Evolutionary conservation across 495 filamentous ascomycete genomes (phyloP).

Genomic region (Ramalina intermedia): DNA sequence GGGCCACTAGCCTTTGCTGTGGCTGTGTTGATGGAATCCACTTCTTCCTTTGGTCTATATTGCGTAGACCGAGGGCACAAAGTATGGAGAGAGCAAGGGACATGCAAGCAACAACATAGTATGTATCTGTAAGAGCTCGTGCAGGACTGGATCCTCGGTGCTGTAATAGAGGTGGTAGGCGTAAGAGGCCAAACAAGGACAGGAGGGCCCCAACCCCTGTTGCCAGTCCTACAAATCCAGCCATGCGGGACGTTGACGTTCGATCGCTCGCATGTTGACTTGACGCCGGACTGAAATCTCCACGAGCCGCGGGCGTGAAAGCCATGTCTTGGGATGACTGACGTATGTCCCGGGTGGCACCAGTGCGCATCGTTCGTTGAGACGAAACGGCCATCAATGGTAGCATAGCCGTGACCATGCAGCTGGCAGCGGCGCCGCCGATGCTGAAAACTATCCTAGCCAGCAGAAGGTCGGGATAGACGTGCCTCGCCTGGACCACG

Average conservation of each 20-base stretch:
- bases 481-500: slow-evolving; percentile 72
- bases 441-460: slow-evolving; percentile 78
- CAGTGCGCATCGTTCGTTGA: neutral
- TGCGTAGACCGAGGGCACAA: slow-evolving; percentile 68
- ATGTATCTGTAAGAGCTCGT: slow-evolving; percentile 60
- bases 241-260: slow-evolving; percentile 46
- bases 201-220: slow-evolving; percentile 85
- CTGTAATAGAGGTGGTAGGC: slow-evolving; percentile 66
- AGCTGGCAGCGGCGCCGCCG: slow-evolving; percentile 80
- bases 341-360: neutral
- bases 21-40: no score
- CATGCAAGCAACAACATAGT: slow-evolving; percentile 67
- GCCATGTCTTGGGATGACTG: neutral
- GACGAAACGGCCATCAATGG: slow-evolving; percentile 54
- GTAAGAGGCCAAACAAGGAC: slow-evolving; percentile 67
- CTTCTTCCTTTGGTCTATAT: slow-evolving; percentile 39
- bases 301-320: no score
- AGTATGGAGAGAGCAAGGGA: slow-evolving; percentile 55
- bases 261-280: neutral
- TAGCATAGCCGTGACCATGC: slow-evolving; percentile 94
- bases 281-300: no score
- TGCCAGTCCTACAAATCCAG: slow-evolving; percentile 81
- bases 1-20: no score
- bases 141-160: slow-evolving; percentile 48
- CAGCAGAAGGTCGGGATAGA: slow-evolving; percentile 81